Conservation (phyloP, 129 eudicot genomes). For the Sambucus nigra region DNA sequence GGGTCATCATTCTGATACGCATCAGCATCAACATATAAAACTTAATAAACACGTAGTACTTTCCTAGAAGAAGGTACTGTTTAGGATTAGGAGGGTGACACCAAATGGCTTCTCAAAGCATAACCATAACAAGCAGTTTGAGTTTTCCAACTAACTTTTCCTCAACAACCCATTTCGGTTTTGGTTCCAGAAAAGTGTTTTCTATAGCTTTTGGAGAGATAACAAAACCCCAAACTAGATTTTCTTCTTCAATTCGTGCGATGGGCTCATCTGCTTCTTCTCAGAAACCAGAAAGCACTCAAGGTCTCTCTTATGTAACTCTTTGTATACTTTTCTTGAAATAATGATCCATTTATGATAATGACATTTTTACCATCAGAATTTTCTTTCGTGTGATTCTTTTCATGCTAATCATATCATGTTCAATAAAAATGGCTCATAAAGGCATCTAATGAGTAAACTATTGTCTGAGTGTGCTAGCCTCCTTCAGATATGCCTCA, state of each 20-base stretch:
- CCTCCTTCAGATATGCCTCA: no score
- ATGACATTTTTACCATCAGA: background rate
- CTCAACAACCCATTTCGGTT: conserved; percentile 33
- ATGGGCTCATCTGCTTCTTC: conserved; percentile 94
- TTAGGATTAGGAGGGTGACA: conserved; percentile 5
- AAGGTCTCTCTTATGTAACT: conserved; percentile 33
- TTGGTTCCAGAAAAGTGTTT: conserved; percentile 21
- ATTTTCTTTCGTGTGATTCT: no score
- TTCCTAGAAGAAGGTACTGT: background rate
- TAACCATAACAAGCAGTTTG: conserved; percentile 20
- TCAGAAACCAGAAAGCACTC: conserved; percentile 46
- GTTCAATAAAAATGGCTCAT: no score
- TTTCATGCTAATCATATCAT: no score
- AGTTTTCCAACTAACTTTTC: conserved; percentile 16
- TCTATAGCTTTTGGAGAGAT: conserved; percentile 4
- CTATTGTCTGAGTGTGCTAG: no score
- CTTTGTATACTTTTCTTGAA: background rate
- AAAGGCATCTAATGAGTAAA: no score
- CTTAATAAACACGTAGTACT: no score
- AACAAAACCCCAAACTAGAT: conserved; percentile 15
- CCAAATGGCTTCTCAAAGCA: conserved; percentile 41
- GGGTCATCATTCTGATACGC: background rate
- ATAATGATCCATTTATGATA: no score
- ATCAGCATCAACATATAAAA: background rate
- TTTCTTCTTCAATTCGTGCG: conserved; percentile 33